phyloP scores from a whole-genome alignment of 192 early-diverging fungal genomes.

The Chytriomyces confervae region DNA sequence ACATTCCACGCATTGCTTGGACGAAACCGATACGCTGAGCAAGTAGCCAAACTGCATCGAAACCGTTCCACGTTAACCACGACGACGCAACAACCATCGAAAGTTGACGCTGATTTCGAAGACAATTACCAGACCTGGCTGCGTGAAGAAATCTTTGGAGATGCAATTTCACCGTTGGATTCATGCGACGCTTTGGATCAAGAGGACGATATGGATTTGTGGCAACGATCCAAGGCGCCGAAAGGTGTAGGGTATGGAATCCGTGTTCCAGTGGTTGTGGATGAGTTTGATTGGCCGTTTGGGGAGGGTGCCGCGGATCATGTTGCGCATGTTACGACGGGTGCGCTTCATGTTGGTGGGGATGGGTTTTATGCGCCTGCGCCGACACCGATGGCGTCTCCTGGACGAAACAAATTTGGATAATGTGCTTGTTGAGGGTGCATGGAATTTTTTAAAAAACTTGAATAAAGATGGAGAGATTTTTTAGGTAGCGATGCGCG shows the following conservation, averaged over 20 bases:
- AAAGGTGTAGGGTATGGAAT: neutral
- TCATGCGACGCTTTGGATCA: neutral
- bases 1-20: too few species aligned
- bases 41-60: neutral
- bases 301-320: neutral
- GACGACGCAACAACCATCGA: conserved; percentile 6
- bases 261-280: neutral
- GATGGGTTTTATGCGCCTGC: neutral
- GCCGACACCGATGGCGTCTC: neutral
- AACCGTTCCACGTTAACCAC: neutral
- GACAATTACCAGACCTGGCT: conserved; percentile 73
- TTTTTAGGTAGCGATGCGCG: too few species aligned
- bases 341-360: neutral
- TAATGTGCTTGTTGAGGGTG: too few species aligned
- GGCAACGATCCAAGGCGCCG: neutral
- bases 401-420: too few species aligned
- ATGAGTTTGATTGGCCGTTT: conserved; percentile 6
- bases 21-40: too few species aligned
- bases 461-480: too few species aligned
- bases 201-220: neutral
- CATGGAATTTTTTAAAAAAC: too few species aligned
- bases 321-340: neutral
- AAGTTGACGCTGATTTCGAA: conserved; percentile 64
- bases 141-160: conserved; percentile 37
- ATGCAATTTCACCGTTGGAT: neutral